These are phyloP conservation scores for Neurospora sp. DNA, from an alignment of 495 filamentous ascomycete species.

Conservation along the genomic window DNA sequence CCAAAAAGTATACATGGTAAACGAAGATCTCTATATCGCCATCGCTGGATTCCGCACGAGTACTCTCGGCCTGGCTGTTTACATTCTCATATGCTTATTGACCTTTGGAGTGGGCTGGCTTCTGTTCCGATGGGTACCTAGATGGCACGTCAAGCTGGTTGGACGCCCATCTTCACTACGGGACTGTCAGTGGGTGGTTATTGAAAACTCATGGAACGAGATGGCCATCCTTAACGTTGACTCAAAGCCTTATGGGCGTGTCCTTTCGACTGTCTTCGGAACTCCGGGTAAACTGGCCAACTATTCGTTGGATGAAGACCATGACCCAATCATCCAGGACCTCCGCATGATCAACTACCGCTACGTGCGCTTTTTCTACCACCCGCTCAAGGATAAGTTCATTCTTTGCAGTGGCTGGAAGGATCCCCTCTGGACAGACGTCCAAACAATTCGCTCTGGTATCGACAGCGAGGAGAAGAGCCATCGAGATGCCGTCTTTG, in stretches of 20 bases:
- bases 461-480: constrained; percentile 85
- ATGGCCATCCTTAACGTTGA: constrained; percentile 61
- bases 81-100: constrained; percentile 54
- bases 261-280: constrained; percentile 81
- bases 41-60: constrained; percentile 84
- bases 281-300: constrained; percentile 43
- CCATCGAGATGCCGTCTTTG: constrained; percentile 75
- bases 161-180: constrained; percentile 56
- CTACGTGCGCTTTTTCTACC: constrained; percentile 86
- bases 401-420: constrained; percentile 81
- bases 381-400: constrained; percentile 82
- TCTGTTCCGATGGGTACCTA: constrained; percentile 79
- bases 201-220: constrained; percentile 97
- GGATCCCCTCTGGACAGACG: constrained; percentile 77
- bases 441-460: constrained; percentile 65
- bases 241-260: constrained; percentile 60
- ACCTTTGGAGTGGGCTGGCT: constrained; percentile 75
- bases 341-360: constrained; percentile 79
- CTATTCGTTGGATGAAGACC: constrained; percentile 64
- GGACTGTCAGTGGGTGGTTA: constrained; percentile 79
- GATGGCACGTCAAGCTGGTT: constrained; percentile 68
- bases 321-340: constrained; percentile 63
- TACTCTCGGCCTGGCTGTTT: constrained; percentile 52
- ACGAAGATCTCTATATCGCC: constrained; percentile 87
- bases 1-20: constrained; percentile 87